These are phyloP conservation scores for Globisporangium irregulare DNA, from an alignment of 352 stramenopile genomes.

Conservation along the genomic window DNA sequence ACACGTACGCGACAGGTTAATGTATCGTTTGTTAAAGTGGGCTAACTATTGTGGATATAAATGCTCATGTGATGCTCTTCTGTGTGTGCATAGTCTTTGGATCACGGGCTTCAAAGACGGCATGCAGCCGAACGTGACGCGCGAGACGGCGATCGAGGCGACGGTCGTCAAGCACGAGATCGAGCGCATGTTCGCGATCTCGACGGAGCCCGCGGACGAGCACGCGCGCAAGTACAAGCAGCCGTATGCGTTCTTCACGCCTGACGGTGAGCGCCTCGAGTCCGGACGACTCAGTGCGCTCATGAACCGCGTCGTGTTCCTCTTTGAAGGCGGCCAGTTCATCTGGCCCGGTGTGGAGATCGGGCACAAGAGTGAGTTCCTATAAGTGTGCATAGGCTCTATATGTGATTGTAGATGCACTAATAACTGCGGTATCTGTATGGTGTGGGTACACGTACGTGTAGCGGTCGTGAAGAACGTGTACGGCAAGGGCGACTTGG, in stretches of 20 bases:
- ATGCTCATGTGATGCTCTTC: neutral
- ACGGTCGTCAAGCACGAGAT: constrained; percentile 28
- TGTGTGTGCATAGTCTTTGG: constrained; percentile 25
- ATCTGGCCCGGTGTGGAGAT: constrained; percentile 63
- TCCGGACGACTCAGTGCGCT: constrained; percentile 23
- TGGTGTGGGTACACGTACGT: neutral
- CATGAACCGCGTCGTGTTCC: constrained; percentile 45
- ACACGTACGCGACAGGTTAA: constrained; percentile 28
- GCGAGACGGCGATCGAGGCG: constrained; percentile 34
- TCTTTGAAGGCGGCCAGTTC: constrained; percentile 74
- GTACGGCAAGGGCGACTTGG: constrained; percentile 35
- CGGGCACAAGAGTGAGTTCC: constrained; percentile 53
- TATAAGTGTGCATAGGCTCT: neutral
- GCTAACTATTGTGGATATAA: neutral
- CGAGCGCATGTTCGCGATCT: constrained; percentile 38
- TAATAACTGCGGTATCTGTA: neutral
- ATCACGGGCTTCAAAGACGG: constrained; percentile 60
- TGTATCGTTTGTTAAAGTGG: neutral
- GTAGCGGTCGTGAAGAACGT: constrained; percentile 38
- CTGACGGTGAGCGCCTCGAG: constrained; percentile 40
- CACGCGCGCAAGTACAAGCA: constrained; percentile 53
- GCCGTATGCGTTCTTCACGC: constrained; percentile 55
- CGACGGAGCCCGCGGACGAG: constrained; percentile 19
- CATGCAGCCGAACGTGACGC: constrained; percentile 20
- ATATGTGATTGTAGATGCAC: neutral